Percentiles rank a stretch among this genome's conserved stretches.
These are phyloP conservation scores for Magnaporthiopsis rhizophila DNA, from an alignment of 2,329 filamentous ascomycete genomes.

Conservation along the genomic window DNA sequence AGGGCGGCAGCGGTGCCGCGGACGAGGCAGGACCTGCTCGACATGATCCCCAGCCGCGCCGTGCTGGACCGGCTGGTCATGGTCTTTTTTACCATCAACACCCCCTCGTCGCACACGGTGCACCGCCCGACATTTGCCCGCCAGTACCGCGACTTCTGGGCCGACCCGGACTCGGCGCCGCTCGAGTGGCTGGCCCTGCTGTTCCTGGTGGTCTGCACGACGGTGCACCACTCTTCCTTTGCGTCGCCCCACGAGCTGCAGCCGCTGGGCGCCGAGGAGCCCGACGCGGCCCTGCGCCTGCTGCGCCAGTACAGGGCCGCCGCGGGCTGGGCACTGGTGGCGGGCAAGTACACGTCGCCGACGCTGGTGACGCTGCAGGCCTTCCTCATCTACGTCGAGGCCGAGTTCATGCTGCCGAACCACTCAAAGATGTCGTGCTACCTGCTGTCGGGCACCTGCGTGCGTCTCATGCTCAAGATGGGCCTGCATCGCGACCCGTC, in stretches of 20 bases:
- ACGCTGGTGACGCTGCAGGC: conserved; percentile 20
- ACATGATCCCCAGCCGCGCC: conserved; percentile 35
- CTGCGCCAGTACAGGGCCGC: conserved; percentile 18
- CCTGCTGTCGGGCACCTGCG: conserved; percentile 35
- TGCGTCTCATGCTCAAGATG: conserved; percentile 19
- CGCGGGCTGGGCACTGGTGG: conserved; percentile 20
- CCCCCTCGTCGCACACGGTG: conserved; percentile 42
- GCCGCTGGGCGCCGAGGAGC: conserved; percentile 14
- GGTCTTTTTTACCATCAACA: conserved; percentile 45
- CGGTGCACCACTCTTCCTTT: conserved; percentile 33
- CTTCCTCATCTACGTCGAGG: conserved; percentile 19
- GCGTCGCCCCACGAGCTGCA: conserved; percentile 26
- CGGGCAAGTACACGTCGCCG: conserved; percentile 22
- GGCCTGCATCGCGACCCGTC: conserved; percentile 43
- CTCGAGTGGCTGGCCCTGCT: conserved; percentile 23
- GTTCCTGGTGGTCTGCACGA: conserved; percentile 22
- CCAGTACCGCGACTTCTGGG: conserved; percentile 23
- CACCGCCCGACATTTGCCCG: conserved; percentile 35
- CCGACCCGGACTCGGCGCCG: conserved; percentile 13
- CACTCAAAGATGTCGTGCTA: conserved; percentile 31
- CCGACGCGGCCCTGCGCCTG: conserved; percentile 27
- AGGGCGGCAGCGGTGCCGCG: conserved; percentile 20
- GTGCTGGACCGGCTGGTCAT: conserved; percentile 43
- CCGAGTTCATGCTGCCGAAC: conserved; percentile 26
- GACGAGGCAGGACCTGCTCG: conserved; percentile 38